Percentiles rank a stretch among this genome's conserved stretches.
phyloP scores from a whole-genome alignment of 495 filamentous ascomycete species.

The Tuber microsphaerosporum region DNA sequence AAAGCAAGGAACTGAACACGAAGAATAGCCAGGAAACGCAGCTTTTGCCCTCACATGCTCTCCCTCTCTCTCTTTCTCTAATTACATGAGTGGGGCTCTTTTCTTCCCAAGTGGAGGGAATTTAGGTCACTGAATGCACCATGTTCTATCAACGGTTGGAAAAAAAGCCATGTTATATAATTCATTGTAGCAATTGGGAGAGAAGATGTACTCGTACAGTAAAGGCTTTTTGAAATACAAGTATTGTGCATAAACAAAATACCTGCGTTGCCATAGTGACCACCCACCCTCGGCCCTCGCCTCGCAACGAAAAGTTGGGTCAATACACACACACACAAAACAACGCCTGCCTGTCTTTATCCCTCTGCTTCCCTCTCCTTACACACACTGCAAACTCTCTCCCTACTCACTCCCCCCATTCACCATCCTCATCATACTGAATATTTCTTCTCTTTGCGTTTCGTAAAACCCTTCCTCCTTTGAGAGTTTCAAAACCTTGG shows the following conservation, averaged over 20 bases:
- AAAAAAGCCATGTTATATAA: background rate
- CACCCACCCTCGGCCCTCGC: background rate
- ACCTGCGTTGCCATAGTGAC: conserved; percentile 34
- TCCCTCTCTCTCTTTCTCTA: background rate
- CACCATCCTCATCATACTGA: conserved; percentile 20
- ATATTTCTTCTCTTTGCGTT: conserved; percentile 16
- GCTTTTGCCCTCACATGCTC: background rate
- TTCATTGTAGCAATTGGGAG: background rate
- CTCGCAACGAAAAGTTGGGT: background rate
- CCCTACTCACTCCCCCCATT: conserved; percentile 19
- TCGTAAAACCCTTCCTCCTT: conserved; percentile 45
- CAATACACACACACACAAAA: conserved; percentile 32
- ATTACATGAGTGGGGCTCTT: background rate
- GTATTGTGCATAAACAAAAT: background rate
- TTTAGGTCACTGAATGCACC: background rate
- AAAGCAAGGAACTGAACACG: background rate
- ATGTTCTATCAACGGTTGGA: background rate
- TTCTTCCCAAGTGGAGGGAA: background rate
- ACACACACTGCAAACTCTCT: conserved; percentile 12
- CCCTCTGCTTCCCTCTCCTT: conserved; percentile 28
- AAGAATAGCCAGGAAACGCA: background rate
- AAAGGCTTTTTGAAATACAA: background rate
- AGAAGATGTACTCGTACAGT: no score
- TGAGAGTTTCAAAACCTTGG: conserved; percentile 92
- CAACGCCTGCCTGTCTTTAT: conserved; percentile 22